Evolutionary conservation across 176 grass and related monocot species (phyloP).

Genomic region (Zizania latifolia): DNA sequence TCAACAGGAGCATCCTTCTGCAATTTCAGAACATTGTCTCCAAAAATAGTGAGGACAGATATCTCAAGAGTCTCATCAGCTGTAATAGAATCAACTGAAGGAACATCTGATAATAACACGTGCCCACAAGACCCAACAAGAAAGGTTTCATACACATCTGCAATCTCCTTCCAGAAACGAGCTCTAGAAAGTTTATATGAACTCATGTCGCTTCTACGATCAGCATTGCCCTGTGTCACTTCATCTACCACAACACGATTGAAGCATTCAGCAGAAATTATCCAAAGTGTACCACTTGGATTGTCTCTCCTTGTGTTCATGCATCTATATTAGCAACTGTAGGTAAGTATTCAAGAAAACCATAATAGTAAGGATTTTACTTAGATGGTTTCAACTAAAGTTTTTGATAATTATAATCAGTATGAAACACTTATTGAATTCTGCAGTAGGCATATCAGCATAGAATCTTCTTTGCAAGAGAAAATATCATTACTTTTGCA

Average conservation of each 20-base stretch:
- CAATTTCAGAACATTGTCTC: slow-evolving; percentile 69
- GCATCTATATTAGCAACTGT: slow-evolving; percentile 56
- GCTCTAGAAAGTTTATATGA: slow-evolving; percentile 66
- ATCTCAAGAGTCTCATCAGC: slow-evolving; percentile 91
- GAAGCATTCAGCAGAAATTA: slow-evolving; percentile 89
- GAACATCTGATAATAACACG: slow-evolving; percentile 75
- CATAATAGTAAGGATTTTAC: not conserved
- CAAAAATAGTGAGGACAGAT: slow-evolving; percentile 74
- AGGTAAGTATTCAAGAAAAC: slow-evolving; percentile 23
- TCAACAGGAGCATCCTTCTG: slow-evolving; percentile 81
- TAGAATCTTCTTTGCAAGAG: slow-evolving; percentile 14
- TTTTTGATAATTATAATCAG: slow-evolving; percentile 16
- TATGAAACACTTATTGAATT: slow-evolving; percentile 1
- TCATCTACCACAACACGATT: slow-evolving; percentile 64
- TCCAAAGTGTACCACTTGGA: slow-evolving; percentile 88
- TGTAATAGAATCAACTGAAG: slow-evolving; percentile 52
- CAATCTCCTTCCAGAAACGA: slow-evolving; percentile 89
- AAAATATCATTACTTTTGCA: not conserved
- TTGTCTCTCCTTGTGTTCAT: slow-evolving; percentile 99
- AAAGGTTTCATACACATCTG: slow-evolving; percentile 97
- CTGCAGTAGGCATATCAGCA: slow-evolving; percentile 18
- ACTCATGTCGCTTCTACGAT: slow-evolving; percentile 48
- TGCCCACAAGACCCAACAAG: slow-evolving; percentile 96
- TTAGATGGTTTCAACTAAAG: slow-evolving; percentile 16
- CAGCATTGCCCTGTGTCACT: slow-evolving; percentile 41